Evolutionary conservation across 1,284 basidiomycete species (phyloP).

Genomic region (Melampsora americana): DNA sequence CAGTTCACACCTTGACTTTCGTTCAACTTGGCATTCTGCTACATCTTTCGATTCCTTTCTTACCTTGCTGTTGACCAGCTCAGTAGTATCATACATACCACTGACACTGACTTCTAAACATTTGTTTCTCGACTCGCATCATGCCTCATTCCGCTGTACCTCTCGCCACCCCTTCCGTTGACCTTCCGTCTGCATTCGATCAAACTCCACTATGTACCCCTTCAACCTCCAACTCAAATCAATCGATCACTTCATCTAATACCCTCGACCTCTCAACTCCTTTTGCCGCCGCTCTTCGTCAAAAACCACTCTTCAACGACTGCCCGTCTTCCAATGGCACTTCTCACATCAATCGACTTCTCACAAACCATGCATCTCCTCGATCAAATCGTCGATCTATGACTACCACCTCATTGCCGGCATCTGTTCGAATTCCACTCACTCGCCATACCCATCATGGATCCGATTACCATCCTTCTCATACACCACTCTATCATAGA

Average conservation of each 20-base stretch:
- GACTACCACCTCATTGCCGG: neutral
- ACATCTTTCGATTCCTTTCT: neutral
- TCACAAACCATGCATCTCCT: no score
- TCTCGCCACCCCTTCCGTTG: slow-evolving; percentile 22
- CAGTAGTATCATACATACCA: no score
- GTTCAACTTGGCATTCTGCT: no score
- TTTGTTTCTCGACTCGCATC: no score
- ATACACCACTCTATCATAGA: slow-evolving; percentile 2
- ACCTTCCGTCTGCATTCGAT: slow-evolving; percentile 26
- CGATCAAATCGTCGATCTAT: slow-evolving; percentile 3
- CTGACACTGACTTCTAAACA: no score
- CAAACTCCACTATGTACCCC: slow-evolving; percentile 20
- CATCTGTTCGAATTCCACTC: slow-evolving; percentile 1
- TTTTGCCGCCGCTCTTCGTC: neutral
- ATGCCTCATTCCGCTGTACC: slow-evolving; percentile 23
- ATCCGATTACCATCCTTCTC: neutral
- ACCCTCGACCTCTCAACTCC: neutral
- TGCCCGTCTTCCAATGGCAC: no score
- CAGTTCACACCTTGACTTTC: no score
- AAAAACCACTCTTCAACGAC: no score
- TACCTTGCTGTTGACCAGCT: neutral
- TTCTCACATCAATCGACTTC: no score
- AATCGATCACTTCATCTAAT: neutral
- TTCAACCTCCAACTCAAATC: neutral
- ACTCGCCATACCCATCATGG: neutral